Evolutionary conservation across 2,329 filamentous ascomycete genomes (phyloP).

Genomic region (Tolypocladium tropicale): DNA sequence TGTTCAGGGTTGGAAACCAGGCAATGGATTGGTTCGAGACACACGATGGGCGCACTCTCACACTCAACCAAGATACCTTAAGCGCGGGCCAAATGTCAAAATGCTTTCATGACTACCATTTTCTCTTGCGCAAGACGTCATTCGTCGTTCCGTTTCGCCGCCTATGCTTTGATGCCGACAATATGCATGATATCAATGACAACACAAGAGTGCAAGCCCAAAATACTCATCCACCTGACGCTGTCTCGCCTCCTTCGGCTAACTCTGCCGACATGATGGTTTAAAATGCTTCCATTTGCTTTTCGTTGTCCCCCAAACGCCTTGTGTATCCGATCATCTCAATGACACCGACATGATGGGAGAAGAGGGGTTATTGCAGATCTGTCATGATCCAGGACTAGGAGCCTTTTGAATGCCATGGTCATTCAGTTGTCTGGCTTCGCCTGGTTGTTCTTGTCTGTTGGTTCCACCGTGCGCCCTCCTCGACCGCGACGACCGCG

Average conservation of each 20-base stretch:
- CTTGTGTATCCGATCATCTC: background rate
- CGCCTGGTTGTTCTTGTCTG: background rate
- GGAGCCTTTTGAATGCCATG: too few species aligned
- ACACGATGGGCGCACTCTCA: background rate
- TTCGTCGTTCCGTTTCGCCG: background rate
- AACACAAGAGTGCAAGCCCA: background rate
- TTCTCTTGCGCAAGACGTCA: background rate
- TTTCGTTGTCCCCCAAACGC: background rate
- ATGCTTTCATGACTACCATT: background rate
- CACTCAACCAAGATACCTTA: background rate
- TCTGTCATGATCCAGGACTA: background rate
- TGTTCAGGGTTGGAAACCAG: background rate
- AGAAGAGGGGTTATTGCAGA: background rate
- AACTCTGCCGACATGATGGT: background rate
- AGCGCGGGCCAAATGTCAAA: conserved; percentile 2
- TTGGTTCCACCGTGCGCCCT: background rate
- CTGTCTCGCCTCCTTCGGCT: background rate
- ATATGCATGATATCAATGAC: background rate
- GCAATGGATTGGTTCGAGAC: background rate
- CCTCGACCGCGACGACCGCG: conserved; percentile 17
- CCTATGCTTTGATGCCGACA: background rate
- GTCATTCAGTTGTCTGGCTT: background rate
- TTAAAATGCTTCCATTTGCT: background rate
- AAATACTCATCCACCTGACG: background rate
- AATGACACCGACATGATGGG: background rate